Evolutionary conservation across 306 rosid species (phyloP).

Genomic region (Dalbergia oliveri): DNA sequence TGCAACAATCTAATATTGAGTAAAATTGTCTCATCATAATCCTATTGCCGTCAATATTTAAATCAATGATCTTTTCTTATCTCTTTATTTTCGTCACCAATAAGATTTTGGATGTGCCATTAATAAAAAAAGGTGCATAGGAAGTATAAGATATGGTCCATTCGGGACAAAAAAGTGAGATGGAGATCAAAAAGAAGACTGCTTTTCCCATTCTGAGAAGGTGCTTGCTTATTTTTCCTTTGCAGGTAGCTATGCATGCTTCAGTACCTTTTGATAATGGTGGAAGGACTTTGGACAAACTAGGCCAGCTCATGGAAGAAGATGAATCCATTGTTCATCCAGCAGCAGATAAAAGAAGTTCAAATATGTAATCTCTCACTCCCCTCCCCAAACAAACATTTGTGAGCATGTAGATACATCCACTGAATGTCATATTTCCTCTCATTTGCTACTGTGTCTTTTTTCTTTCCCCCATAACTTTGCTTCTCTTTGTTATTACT

Average conservation of each 20-base stretch:
- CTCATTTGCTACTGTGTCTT: conserved; percentile 20
- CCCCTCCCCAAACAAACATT: conserved; percentile 28
- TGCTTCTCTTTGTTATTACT: conserved; percentile 44
- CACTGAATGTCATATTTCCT: conserved; percentile 20
- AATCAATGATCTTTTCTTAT: neutral
- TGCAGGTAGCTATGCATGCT: conserved; percentile 65
- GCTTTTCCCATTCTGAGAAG: neutral
- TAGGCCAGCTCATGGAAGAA: conserved; percentile 53
- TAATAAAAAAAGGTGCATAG: neutral
- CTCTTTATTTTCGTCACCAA: conserved; percentile 29
- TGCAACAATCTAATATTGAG: neutral
- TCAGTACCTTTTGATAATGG: conserved; percentile 53
- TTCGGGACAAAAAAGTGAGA: conserved; percentile 18
- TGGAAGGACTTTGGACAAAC: conserved; percentile 53
- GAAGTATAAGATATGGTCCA: conserved; percentile 14
- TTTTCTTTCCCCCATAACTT: conserved; percentile 11
- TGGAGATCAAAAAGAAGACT: conserved; percentile 7
- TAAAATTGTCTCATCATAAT: conserved; percentile 30
- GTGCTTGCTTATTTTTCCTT: conserved; percentile 39
- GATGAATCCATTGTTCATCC: conserved; percentile 47
- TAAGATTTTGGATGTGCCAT: conserved; percentile 23
- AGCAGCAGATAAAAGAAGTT: conserved; percentile 55
- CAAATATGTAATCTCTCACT: conserved; percentile 66
- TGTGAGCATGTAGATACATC: conserved; percentile 35
- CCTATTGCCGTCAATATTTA: neutral